Base-by-base conservation (phyloP, 768 basidiomycete species). In the Termitomyces heimii region DNA sequence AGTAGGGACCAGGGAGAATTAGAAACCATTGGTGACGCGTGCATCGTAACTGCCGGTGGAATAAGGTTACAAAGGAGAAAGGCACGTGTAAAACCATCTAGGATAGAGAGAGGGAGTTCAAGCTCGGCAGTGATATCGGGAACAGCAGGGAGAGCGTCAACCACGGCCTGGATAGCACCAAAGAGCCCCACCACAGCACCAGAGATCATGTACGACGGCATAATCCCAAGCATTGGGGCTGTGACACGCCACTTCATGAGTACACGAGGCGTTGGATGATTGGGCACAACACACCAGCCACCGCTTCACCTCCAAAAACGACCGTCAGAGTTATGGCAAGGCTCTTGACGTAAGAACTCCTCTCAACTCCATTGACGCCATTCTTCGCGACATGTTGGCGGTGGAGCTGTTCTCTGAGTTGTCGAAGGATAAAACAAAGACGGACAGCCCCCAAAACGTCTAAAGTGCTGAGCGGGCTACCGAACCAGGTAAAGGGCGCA, bases 141-240 rank as follows among this genome's bases (percentile, higher is more conserved):
- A 3, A 81, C 77, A 29, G 63, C 56, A 1, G 92, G 92, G 6
- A 92, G 68, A 35, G 73, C 66, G 26, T 86, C 80, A 26, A 89
- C 79, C 47, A 87, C 63, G 13, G 81, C 82, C 69, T 92, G 91
- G 0, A 77, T 71, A 14, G 69, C 66, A 10, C 79, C 70, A 69
- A 88, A 93, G 28, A 94, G 73, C 1, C 78, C 68, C 1, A 88
- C 84, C 4, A 83, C 76, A 8, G 81, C 76, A 1, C 86, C 86
- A 0, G 86, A 88, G n/a, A 84, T 59, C 78, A 94, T 82, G 74
- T 94, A 94, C 9, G 91, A 92, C 0, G 90, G 83, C 1, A 89
- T 78, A 29, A 81, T 63, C 4, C 85, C 80, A 54, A 92, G 74
- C 31, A 84, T 74, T 35, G 88, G 84, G 13, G 78, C 88, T 89